phyloP scores from a whole-genome alignment of 1,139 yeast species.

The Pichia sp. region DNA sequence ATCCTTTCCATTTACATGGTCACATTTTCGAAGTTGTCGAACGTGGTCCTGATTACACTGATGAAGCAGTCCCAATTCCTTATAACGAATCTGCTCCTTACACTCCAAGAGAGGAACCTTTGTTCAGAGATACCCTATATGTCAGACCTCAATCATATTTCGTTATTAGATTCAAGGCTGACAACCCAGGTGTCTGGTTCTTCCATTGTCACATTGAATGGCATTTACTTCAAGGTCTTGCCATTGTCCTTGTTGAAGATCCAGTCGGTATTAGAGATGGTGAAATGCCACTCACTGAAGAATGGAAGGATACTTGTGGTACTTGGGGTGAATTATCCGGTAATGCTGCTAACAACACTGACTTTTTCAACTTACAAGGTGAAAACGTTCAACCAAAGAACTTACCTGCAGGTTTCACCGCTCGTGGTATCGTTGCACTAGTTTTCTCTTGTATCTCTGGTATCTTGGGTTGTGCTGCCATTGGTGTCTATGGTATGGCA shows the following conservation, averaged over 20 bases:
- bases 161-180: slow-evolving; percentile 48
- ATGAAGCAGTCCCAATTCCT: slow-evolving; percentile 39
- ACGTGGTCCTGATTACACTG: slow-evolving; percentile 39
- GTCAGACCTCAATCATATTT: slow-evolving; percentile 51
- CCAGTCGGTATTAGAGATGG: slow-evolving; percentile 49
- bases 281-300: slow-evolving; percentile 38
- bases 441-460: slow-evolving; percentile 76
- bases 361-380: slow-evolving; percentile 63
- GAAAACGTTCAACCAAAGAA: slow-evolving; percentile 57
- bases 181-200: slow-evolving; percentile 58
- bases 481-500: slow-evolving; percentile 75
- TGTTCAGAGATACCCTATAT: slow-evolving; percentile 44
- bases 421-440: slow-evolving; percentile 83
- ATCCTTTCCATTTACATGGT: slow-evolving; percentile 91
- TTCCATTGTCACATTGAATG: slow-evolving; percentile 64
- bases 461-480: slow-evolving; percentile 66
- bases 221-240: slow-evolving; percentile 59
- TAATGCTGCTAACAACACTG: slow-evolving; percentile 80
- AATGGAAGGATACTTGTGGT: slow-evolving; percentile 55
- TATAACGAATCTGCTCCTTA: slow-evolving; percentile 45
- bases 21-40: slow-evolving; percentile 69
- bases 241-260: slow-evolving; percentile 43
- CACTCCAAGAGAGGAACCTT: slow-evolving; percentile 47
- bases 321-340: slow-evolving; percentile 47
- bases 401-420: slow-evolving; percentile 83